Percentiles rank a stretch among this genome's conserved stretches.
Conservation (phyloP, 139 green algal genomes). For the Micractinium sp. region DNA sequence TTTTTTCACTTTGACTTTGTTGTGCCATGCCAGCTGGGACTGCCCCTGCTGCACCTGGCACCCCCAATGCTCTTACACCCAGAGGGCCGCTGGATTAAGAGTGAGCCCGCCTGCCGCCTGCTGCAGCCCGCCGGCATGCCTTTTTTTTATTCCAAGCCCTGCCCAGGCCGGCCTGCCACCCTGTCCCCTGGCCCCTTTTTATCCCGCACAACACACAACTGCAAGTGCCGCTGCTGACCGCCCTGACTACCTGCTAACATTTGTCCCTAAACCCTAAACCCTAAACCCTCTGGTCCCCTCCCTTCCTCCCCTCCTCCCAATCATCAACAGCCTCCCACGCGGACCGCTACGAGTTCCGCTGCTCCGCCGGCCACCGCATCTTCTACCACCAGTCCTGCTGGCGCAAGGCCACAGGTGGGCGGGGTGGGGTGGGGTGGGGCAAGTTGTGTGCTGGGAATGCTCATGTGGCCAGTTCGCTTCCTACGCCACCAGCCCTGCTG, state of each 20-base stretch:
- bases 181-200: too few species aligned
- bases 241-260: neutral
- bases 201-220: neutral
- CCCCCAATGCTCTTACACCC: neutral
- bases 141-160: too few species aligned
- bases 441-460: neutral
- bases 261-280: too few species aligned
- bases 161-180: too few species aligned
- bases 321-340: conserved; percentile 16
- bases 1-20: too few species aligned
- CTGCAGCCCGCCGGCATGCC: neutral
- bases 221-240: too few species aligned
- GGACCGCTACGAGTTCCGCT: conserved; percentile 22
- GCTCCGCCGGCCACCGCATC: conserved; percentile 17
- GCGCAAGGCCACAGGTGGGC: conserved; percentile 24
- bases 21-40: too few species aligned
- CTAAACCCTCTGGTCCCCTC: neutral
- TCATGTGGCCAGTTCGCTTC: neutral
- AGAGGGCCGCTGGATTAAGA: too few species aligned
- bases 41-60: neutral
- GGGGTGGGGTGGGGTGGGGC: too few species aligned
- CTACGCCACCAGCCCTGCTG: conserved; percentile 24
- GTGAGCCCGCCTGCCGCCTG: too few species aligned
- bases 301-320: neutral
- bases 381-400: conserved; percentile 32